These are phyloP conservation scores for Desmodesmus armatus DNA, from an alignment of 139 green algal species.

Conservation along the genomic window DNA sequence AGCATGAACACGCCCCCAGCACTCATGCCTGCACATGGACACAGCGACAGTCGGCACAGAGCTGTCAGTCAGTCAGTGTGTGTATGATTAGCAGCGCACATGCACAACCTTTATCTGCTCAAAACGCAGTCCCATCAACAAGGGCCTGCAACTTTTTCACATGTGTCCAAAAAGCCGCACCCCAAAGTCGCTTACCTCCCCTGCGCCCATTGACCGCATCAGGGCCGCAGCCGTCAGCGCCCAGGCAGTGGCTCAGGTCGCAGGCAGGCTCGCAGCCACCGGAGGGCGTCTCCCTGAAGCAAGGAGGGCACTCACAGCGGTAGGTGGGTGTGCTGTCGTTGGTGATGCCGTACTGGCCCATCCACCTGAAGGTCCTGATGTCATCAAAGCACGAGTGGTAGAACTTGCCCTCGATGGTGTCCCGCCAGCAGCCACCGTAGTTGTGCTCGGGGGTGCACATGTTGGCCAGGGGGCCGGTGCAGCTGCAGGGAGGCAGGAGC, in stretches of 20 bases:
- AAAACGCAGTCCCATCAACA: no score
- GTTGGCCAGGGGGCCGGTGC: slow-evolving; percentile 69
- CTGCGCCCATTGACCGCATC: no score
- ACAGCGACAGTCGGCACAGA: background rate
- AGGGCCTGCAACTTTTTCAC: no score
- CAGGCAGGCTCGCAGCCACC: slow-evolving; percentile 67
- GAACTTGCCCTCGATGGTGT: slow-evolving; percentile 41
- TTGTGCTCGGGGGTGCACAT: slow-evolving; percentile 66
- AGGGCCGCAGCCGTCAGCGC: slow-evolving; percentile 1
- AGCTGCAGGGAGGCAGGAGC: slow-evolving; percentile 57
- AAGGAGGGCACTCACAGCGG: slow-evolving; percentile 66
- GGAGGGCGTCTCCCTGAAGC: slow-evolving; percentile 56
- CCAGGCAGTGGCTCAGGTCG: slow-evolving; percentile 59
- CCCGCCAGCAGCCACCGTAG: slow-evolving; percentile 73
- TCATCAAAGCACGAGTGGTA: slow-evolving; percentile 70
- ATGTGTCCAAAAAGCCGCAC: no score
- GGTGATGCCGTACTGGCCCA: slow-evolving; percentile 35
- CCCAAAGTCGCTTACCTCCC: no score
- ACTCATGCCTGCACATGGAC: slow-evolving; percentile 36
- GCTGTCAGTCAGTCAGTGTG: no score
- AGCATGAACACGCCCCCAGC: slow-evolving; percentile 56
- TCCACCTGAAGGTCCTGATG: slow-evolving; percentile 50
- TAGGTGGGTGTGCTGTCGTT: slow-evolving; percentile 39
- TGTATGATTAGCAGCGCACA: no score
- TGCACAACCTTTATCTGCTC: no score